phyloP scores from a whole-genome alignment of 495 filamentous ascomycete species.

The Sordaria brevicollis region DNA sequence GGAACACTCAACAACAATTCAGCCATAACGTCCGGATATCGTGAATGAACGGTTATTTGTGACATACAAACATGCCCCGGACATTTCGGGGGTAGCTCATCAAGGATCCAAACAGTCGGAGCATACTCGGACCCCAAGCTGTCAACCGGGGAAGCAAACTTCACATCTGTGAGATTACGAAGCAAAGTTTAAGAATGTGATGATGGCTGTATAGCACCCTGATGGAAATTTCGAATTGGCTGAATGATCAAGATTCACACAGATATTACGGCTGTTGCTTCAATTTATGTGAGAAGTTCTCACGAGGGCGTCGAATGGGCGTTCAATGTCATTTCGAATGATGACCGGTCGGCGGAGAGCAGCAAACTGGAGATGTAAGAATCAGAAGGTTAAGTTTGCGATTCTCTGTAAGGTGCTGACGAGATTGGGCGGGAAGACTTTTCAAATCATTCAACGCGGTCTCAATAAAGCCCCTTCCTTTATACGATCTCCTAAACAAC shows the following conservation, averaged over 20 bases:
- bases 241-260: too few species aligned
- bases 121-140: background rate
- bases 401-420: too few species aligned
- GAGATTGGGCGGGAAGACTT: too few species aligned
- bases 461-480: background rate
- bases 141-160: background rate
- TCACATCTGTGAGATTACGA: background rate
- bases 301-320: too few species aligned
- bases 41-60: background rate
- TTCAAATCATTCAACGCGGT: background rate
- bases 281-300: too few species aligned
- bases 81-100: background rate
- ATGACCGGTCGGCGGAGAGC: too few species aligned
- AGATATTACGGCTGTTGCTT: too few species aligned
- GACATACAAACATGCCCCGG: background rate
- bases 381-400: too few species aligned
- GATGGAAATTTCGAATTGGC: too few species aligned
- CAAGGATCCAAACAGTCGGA: background rate
- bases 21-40: background rate
- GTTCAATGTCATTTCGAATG: too few species aligned
- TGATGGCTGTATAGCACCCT: too few species aligned
- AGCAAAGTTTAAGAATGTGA: background rate
- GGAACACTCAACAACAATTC: background rate
- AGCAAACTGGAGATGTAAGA: too few species aligned
- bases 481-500: background rate